Base-by-base conservation (phyloP, 495 filamentous ascomycete species). In the Achaetomiella virescens region DNA sequence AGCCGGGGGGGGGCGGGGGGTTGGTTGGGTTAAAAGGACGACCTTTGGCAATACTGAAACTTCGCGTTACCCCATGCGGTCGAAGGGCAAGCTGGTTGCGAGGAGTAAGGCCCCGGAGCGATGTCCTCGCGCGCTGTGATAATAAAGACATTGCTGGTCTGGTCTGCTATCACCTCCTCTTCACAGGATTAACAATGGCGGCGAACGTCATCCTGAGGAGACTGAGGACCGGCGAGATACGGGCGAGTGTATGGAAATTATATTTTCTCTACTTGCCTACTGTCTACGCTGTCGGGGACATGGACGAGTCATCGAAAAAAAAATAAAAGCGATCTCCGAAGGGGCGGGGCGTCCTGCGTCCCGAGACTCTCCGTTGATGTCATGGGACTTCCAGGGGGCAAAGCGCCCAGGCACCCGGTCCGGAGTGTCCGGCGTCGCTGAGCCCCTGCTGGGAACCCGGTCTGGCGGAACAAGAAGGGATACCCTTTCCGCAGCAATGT, bases 31-130 rank as follows among this genome's bases (percentile, higher is more conserved):
- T n/a, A n/a, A n/a, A 36, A 18, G n/a, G 46, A 55, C 46, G 9
- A 56, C 54, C 36, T 50, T 37, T 49, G 29, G 38, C 40, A 11
- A 56, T 18, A 29, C 54, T 56, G 38, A 56, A 56, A 18, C 24
- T 9, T 25, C 52, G 33, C 4, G 22, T 31, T 25, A 42, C n/a
- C 1, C n/a, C 22, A 36, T 40, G 21, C 27, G 31, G 20, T 29
- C 17, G 24, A 9, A 31, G 3, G 20, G 14, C 45, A 33, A 49
- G 35, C 7, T 54, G 38, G n/a, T 6, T 22, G 11, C 20, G 11
- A 7, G 40, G 51, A 27, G 27, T 8, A 15, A 47, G 21, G 0
- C 52, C 52, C 6, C 12, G 42, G 15, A n/a, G 31, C 20, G 35
- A 5, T 3, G 15, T 36, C 17, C 20, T 54, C 17, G 52, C 27